phyloP scores from a whole-genome alignment of 1,284 basidiomycete species.

The Cryptococcus sp. region DNA sequence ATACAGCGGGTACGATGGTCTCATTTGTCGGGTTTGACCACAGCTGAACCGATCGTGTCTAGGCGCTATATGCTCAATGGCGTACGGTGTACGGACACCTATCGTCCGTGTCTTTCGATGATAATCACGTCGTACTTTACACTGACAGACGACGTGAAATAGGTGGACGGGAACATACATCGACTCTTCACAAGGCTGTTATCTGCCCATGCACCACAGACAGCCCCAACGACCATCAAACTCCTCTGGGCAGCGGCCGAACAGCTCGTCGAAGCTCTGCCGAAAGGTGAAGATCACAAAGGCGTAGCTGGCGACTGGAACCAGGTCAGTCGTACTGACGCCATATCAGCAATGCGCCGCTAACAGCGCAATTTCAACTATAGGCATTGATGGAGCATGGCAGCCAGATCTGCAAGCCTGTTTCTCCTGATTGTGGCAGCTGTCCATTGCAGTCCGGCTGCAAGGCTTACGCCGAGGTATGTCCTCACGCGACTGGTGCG shows the following conservation, averaged over 20 bases:
- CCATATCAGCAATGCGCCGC: too few species aligned
- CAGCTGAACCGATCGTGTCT: constrained; percentile 47
- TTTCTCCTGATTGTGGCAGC: constrained; percentile 67
- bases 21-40: background rate
- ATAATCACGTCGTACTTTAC: background rate
- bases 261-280: constrained; percentile 62
- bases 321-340: constrained; percentile 57
- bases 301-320: constrained; percentile 73
- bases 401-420: constrained; percentile 84
- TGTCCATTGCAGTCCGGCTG: constrained; percentile 76
- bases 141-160: constrained; percentile 1
- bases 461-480: constrained; percentile 61
- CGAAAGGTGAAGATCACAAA: constrained; percentile 36
- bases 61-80: constrained; percentile 87
- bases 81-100: constrained; percentile 77
- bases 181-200: constrained; percentile 77
- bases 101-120: constrained; percentile 64
- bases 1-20: constrained; percentile 61
- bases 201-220: constrained; percentile 76
- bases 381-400: constrained; percentile 63
- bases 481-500: background rate
- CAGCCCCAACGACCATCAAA: constrained; percentile 73
- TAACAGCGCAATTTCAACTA: too few species aligned
- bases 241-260: constrained; percentile 78
- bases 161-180: constrained; percentile 92